Percentiles rank a stretch among this genome's conserved stretches.
Conservation (phyloP, 129 eudicot species). For the Chrysanthemum seticuspe region DNA sequence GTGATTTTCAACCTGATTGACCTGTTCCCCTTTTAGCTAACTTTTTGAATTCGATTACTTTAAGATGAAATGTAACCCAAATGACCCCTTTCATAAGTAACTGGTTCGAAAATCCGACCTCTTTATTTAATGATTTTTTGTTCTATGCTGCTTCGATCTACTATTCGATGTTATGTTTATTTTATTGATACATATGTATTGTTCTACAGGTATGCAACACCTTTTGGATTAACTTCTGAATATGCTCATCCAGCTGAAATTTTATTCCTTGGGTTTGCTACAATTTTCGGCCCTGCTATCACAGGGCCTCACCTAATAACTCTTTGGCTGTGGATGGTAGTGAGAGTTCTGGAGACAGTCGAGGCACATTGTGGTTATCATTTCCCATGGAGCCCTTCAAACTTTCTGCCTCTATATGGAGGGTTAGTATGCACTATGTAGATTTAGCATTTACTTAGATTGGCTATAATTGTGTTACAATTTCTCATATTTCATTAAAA, state of each 20-base stretch:
- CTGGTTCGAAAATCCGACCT: no score
- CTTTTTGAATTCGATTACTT: no score
- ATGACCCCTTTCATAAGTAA: no score
- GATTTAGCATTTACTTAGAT: not conserved
- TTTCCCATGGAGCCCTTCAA: conserved; percentile 98
- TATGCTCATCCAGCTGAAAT: conserved; percentile 99
- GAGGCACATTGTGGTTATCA: conserved; percentile 99
- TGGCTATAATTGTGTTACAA: not conserved
- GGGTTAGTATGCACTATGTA: conserved; percentile 55
- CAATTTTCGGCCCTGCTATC: conserved; percentile 93
- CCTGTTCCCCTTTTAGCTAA: no score
- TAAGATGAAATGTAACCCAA: no score
- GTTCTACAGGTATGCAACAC: conserved; percentile 81
- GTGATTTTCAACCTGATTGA: no score
- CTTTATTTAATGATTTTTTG: not conserved
- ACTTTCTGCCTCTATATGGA: conserved; percentile 91
- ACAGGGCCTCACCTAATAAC: conserved; percentile 97
- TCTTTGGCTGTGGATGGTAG: conserved; percentile 96
- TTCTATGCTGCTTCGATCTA: not conserved
- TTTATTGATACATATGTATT: conserved; percentile 9
- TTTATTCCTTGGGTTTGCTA: conserved; percentile 93
- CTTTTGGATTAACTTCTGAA: conserved; percentile 97
- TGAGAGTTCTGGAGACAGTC: conserved; percentile 93
- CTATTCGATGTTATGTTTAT: not conserved
- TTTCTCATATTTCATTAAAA: conserved; percentile 1